Percentiles rank a stretch among this genome's conserved stretches.
Evolutionary conservation across 768 basidiomycete species (phyloP).

Genomic region (Solioccasus polychromus): DNA sequence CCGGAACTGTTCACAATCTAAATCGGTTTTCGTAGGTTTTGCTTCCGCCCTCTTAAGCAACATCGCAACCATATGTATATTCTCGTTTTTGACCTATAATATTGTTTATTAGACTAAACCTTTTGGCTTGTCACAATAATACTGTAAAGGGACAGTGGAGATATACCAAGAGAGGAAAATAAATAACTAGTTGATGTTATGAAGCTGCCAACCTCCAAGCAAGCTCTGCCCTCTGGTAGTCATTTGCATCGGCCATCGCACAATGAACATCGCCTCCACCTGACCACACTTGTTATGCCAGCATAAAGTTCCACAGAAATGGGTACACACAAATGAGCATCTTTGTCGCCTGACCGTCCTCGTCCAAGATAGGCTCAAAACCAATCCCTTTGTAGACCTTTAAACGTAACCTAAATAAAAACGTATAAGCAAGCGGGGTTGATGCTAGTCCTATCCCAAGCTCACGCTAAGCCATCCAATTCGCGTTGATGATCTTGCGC

Average conservation of each 20-base stretch:
- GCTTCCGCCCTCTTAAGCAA: slow-evolving; percentile 8
- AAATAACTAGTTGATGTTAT: slow-evolving; percentile 14
- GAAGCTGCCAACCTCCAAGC: slow-evolving; percentile 37
- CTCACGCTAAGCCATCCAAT: slow-evolving; percentile 67
- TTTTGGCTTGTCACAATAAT: not conserved
- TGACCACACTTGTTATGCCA: slow-evolving; percentile 24
- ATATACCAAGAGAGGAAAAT: not conserved
- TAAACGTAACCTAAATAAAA: slow-evolving; percentile 52
- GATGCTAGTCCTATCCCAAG: not conserved
- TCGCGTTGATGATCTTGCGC: slow-evolving; percentile 68
- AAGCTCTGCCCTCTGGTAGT: slow-evolving; percentile 28
- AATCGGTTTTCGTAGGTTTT: slow-evolving; percentile 8
- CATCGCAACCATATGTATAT: not conserved
- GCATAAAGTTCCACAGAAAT: not conserved
- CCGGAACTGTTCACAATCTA: not conserved
- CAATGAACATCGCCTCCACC: slow-evolving; percentile 43
- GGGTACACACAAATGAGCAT: slow-evolving; percentile 65
- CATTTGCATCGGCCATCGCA: slow-evolving; percentile 26
- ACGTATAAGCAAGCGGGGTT: slow-evolving; percentile 2
- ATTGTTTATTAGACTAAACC: not conserved
- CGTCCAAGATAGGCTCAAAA: slow-evolving; percentile 62
- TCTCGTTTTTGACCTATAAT: slow-evolving; percentile 1
- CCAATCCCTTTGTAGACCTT: slow-evolving; percentile 70
- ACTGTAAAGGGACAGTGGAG: no score
- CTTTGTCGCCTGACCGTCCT: slow-evolving; percentile 48